A percentile compares a stretch with the other conserved stretches of the same genome.
Evolutionary conservation across 345 rosid genomes (phyloP).

Genomic region (Brassica rapa): DNA sequence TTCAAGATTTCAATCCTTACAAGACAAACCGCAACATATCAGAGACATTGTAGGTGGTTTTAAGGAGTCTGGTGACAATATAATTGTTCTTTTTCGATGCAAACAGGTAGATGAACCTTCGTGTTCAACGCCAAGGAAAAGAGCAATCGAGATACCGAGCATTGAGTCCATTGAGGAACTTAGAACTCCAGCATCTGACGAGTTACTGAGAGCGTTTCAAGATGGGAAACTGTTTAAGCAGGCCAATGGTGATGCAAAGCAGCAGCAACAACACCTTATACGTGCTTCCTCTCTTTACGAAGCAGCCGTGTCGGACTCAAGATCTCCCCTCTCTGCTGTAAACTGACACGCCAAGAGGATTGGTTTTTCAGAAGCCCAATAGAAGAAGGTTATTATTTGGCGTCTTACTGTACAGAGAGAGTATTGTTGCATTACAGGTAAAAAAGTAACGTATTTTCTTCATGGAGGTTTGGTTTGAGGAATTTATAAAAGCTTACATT

Average conservation of each 20-base stretch:
- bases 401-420: conserved; percentile 47
- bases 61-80: not conserved
- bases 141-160: conserved; percentile 74
- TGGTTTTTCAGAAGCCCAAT: conserved; percentile 13
- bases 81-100: not conserved
- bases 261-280: conserved; percentile 52
- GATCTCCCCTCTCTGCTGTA: conserved; percentile 85
- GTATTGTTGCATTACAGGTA: conserved; percentile 20
- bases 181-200: conserved; percentile 83
- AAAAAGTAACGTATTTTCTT: not conserved
- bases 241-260: conserved; percentile 75
- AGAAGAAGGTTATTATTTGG: not conserved
- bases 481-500: not conserved
- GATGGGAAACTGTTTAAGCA: conserved; percentile 63
- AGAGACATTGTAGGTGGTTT: not conserved
- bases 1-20: not conserved
- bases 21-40: not conserved
- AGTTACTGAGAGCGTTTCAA: conserved; percentile 69
- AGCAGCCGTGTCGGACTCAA: conserved; percentile 77
- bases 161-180: conserved; percentile 81
- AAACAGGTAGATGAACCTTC: conserved; percentile 87
- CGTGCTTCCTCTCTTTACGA: conserved; percentile 49
- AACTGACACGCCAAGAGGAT: conserved; percentile 49
- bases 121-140: conserved; percentile 86
- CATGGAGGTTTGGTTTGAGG: conserved; percentile 20